phyloP scores from a whole-genome alignment of 164 flowering plant species.

The Brasenia schreberi region DNA sequence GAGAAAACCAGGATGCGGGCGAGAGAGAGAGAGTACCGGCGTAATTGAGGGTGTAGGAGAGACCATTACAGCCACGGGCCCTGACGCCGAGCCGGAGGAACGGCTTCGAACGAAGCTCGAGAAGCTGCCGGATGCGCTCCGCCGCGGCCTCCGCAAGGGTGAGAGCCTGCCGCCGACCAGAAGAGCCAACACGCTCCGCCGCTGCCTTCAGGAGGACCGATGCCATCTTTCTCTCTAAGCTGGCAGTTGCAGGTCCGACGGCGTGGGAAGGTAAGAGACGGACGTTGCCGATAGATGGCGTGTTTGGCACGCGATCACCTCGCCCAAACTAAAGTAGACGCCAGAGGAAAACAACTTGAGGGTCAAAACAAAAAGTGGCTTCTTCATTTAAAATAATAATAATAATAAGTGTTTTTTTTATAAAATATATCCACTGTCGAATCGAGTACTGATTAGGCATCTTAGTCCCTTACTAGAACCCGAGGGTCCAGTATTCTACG shows the following conservation, averaged over 20 bases:
- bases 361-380: too few species aligned
- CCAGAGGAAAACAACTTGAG: too few species aligned
- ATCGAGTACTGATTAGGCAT: too few species aligned
- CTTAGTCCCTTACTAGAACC: too few species aligned
- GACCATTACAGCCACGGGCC: conserved; percentile 94
- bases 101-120: conserved; percentile 57
- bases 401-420: too few species aligned
- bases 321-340: background rate
- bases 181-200: conserved; percentile 27
- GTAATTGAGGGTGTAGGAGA: conserved; percentile 88
- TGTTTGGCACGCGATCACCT: background rate
- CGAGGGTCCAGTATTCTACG: too few species aligned
- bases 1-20: background rate
- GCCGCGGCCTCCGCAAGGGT: conserved; percentile 74
- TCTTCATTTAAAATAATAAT: too few species aligned
- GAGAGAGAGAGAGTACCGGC: conserved; percentile 34
- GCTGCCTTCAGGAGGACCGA: conserved; percentile 24
- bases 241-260: background rate
- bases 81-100: conserved; percentile 82
- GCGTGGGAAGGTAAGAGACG: background rate
- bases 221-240: conserved; percentile 14
- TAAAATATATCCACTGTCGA: too few species aligned
- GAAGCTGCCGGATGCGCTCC: conserved; percentile 51
- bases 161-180: conserved; percentile 40
- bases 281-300: background rate